These are phyloP conservation scores for Kodamaea fukazawae DNA, from an alignment of 805 yeast species.

Conservation along the genomic window DNA sequence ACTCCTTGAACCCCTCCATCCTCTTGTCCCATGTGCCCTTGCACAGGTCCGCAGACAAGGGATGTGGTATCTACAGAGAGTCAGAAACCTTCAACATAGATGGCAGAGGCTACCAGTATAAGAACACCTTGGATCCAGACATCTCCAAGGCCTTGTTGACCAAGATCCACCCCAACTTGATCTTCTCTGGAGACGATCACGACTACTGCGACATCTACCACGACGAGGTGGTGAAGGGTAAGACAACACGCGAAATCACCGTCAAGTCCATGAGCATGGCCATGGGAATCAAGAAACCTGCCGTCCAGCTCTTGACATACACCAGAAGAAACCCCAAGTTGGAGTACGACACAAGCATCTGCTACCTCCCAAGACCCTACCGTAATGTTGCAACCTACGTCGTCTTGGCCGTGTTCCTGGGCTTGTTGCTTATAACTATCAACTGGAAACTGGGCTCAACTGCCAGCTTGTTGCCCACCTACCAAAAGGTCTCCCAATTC, in stretches of 20 bases:
- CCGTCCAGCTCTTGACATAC: conserved; percentile 38
- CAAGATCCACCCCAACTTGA: conserved; percentile 17
- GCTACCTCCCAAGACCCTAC: conserved; percentile 49
- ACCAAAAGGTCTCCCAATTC: conserved; percentile 5
- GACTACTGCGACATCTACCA: conserved; percentile 86
- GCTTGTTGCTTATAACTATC: conserved; percentile 17
- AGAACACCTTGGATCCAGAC: conserved; percentile 19
- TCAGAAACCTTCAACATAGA: conserved; percentile 10
- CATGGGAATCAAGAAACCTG: conserved; percentile 69
- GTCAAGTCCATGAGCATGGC: conserved; percentile 92
- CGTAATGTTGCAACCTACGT: conserved; percentile 38
- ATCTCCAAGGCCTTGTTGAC: conserved; percentile 17
- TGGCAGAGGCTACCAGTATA: conserved; percentile 25
- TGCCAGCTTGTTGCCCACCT: conserved; percentile 2
- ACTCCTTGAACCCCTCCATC: conserved; percentile 16
- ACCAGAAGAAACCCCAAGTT: conserved; percentile 10
- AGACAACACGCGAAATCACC: conserved; percentile 59
- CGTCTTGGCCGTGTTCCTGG: conserved; percentile 32
- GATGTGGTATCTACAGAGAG: conserved; percentile 25
- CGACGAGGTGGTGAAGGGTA: conserved; percentile 12
- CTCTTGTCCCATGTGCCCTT: conserved; percentile 26
- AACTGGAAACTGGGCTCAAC: conserved; percentile 24
- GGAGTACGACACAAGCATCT: conserved; percentile 37
- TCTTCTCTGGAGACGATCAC: conserved; percentile 39
- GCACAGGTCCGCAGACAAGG: conserved; percentile 16